Base-by-base conservation (phyloP, 2,329 filamentous ascomycete genomes). In the Blumeria hordei region DNA sequence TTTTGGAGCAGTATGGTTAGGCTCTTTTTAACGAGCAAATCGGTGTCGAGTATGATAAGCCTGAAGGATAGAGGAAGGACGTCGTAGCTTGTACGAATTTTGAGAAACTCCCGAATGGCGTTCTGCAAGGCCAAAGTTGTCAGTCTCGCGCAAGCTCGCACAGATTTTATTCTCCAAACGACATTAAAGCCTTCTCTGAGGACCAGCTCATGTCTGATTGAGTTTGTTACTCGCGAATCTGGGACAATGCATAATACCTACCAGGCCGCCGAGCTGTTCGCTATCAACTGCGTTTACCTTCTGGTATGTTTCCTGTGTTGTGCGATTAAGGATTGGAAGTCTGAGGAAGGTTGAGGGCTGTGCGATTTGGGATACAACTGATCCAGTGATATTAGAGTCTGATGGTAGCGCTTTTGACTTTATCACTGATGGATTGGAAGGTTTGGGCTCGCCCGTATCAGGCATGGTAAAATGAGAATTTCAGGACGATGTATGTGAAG, bases 41-140 rank as follows among this genome's bases (percentile, higher is more conserved):
- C 82, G 59, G 88, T 96, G 69, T 98, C 93, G 67, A 98, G 85
- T 60, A 95, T 80, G 65, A 98, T 93, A 55, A 98, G 80, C 59
- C 92, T 85, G 70, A 94, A 98, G 61, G 88, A 95, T 58, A 98
- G 78, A 16, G 92, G 92, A 51, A 98, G 76, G 61, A 98, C 92
- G 71, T 98, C 92, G 73, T 98, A 98, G 68, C 88, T 95, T 37
- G 87, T 96, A 65, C 92, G 83, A 62, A 93, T 83, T 69, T 88
- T 94, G 67, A 98, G 80, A 70, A 98, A 98, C 63, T 94, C 85
- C 69, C 92, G 85, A 64, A 96, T 88, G 59, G 85, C 83, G 72
- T 82, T 82, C 88, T 94, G 69, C 60, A 62, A 54, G 16, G 52
- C 45, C 35, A 45, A 35, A 56, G 55, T 39, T 36, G 61, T 66